A percentile compares a stretch with the other conserved stretches of the same genome.
These are phyloP conservation scores for Dimocarpus longan DNA, from an alignment of 345 rosid species.

Conservation along the genomic window DNA sequence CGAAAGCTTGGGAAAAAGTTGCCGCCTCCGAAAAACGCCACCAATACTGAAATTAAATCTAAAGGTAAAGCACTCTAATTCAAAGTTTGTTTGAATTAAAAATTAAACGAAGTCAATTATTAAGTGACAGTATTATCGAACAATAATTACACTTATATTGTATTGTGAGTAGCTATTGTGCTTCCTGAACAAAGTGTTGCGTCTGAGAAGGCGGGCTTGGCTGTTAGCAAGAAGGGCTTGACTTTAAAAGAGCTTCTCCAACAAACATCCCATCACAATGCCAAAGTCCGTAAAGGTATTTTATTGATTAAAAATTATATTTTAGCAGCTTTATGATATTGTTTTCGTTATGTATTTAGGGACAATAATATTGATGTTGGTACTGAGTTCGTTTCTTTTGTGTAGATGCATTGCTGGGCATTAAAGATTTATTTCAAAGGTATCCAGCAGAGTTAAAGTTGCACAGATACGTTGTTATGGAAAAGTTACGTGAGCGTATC, in stretches of 20 bases:
- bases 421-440: slow-evolving; percentile 63
- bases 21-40: slow-evolving; percentile 87
- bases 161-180: slow-evolving; percentile 60
- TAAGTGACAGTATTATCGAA: not conserved
- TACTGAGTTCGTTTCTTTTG: slow-evolving; percentile 6
- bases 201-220: slow-evolving; percentile 71
- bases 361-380: slow-evolving; percentile 4
- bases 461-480: slow-evolving; percentile 58
- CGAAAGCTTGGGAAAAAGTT: slow-evolving; percentile 84
- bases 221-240: slow-evolving; percentile 89
- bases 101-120: slow-evolving; percentile 1
- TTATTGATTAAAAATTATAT: not conserved
- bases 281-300: slow-evolving; percentile 81
- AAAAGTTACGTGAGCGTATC: slow-evolving; percentile 69
- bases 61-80: slow-evolving; percentile 49
- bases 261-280: slow-evolving; percentile 80
- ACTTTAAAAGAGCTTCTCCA: slow-evolving; percentile 80
- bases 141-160: not conserved
- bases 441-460: slow-evolving; percentile 67
- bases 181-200: slow-evolving; percentile 94
- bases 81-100: not conserved
- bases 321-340: not conserved
- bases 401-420: slow-evolving; percentile 78
- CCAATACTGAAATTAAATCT: slow-evolving; percentile 83
- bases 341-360: not conserved